phyloP scores from a whole-genome alignment of 306 rosid species.

The Quercus bicolor region DNA sequence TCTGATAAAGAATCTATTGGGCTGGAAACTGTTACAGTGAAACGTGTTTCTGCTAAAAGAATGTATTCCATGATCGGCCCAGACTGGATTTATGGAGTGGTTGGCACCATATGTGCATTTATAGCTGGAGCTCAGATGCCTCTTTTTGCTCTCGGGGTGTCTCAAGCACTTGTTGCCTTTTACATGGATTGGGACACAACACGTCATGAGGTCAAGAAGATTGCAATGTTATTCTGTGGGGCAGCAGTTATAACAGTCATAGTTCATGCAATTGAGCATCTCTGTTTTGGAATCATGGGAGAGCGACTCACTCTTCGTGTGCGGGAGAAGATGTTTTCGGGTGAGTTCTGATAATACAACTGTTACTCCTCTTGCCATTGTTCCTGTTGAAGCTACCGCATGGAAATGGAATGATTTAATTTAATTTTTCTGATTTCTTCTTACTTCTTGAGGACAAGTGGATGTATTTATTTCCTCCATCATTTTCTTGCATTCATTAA shows the following conservation, averaged over 20 bases:
- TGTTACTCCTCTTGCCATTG: not conserved
- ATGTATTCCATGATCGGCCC: slow-evolving; percentile 84
- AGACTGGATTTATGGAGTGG: slow-evolving; percentile 79
- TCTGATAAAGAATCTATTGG: slow-evolving; percentile 82
- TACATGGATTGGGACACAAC: slow-evolving; percentile 97
- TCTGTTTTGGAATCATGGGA: slow-evolving; percentile 89
- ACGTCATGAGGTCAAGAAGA: slow-evolving; percentile 59
- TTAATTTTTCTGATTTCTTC: not conserved
- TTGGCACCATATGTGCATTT: slow-evolving; percentile 73
- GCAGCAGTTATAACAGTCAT: slow-evolving; percentile 64
- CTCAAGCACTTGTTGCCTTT: slow-evolving; percentile 90
- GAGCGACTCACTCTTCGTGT: slow-evolving; percentile 93
- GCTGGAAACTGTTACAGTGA: slow-evolving; percentile 42
- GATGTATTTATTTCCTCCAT: not conserved
- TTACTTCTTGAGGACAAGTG: not conserved
- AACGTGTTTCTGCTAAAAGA: slow-evolving; percentile 49
- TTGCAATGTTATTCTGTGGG: slow-evolving; percentile 69
- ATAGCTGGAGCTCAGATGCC: slow-evolving; percentile 98
- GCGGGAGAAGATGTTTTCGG: slow-evolving; percentile 82
- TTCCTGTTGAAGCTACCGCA: not conserved
- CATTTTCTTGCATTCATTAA: not conserved
- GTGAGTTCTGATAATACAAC: slow-evolving; percentile 31
- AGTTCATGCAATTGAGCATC: slow-evolving; percentile 81
- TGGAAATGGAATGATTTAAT: no score
- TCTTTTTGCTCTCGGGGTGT: slow-evolving; percentile 86